A percentile compares a stretch with the other conserved stretches of the same genome.
phyloP scores from a whole-genome alignment of 345 rosid species.

The Populus pruinosa region DNA sequence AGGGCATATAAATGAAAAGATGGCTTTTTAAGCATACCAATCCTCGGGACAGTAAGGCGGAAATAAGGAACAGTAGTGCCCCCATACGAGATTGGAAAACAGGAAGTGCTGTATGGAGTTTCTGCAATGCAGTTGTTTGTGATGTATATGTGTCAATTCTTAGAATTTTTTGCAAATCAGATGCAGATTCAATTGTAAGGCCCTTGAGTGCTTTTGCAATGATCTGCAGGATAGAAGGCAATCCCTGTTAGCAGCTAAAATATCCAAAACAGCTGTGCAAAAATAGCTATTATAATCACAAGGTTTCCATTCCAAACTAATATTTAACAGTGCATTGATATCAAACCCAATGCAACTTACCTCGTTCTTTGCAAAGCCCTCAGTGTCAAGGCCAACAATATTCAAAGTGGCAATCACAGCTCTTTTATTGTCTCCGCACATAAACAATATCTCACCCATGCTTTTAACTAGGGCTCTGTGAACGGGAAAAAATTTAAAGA shows the following conservation, averaged over 20 bases:
- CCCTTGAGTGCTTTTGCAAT: conserved; percentile 56
- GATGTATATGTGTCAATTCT: conserved; percentile 58
- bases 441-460: conserved; percentile 88
- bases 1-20: not conserved
- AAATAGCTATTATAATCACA: not conserved
- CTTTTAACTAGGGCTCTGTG: conserved; percentile 82
- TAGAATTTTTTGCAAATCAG: conserved; percentile 69
- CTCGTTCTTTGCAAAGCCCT: conserved; percentile 45
- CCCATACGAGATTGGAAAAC: conserved; percentile 93
- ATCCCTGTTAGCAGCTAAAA: conserved; percentile 8
- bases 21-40: conserved; percentile 54
- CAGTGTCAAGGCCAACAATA: conserved; percentile 26
- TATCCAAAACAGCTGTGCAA: not conserved
- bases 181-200: conserved; percentile 71
- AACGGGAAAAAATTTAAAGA: not conserved
- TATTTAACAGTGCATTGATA: conserved; percentile 12
- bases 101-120: conserved; percentile 59
- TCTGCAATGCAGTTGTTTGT: conserved; percentile 47
- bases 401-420: conserved; percentile 63
- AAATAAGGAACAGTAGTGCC: conserved; percentile 85
- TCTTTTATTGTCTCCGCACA: conserved; percentile 70
- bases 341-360: conserved; percentile 38
- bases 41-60: conserved; percentile 93
- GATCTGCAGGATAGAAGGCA: conserved; percentile 34
- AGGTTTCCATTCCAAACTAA: not conserved